Base-by-base conservation (phyloP, 2,329 filamentous ascomycete species). In the Aspergillus sp. region DNA sequence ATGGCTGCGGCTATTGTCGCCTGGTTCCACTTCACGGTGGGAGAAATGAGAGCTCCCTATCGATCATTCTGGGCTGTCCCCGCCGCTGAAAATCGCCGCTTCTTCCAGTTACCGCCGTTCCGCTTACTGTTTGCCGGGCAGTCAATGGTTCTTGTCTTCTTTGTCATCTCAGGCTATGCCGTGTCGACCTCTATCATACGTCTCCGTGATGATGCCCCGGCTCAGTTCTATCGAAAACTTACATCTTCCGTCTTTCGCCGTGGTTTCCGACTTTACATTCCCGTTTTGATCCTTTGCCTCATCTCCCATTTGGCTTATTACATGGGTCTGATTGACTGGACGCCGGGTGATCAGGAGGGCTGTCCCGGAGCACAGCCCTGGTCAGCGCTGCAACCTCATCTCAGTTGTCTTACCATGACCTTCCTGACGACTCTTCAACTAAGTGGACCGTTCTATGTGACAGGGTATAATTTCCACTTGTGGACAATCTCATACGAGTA, bases 91-190 rank as follows among this genome's bases (percentile, higher is more conserved):
- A 67, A 68, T 47, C 57, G 62, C 0, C 66, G 54, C 10, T 52
- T 68, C n/a, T 58, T 67, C 2, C 75, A 78, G 60, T 67, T 78
- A n/a, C 78, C 78, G 1, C 69, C 78, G 3, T 57, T 80, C 21
- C 75, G 77, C 0, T 64, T 80, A 2, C 53, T 73, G 8, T 69
- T 78, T 36, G 71, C 75, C 1, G 77, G 77, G 2, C 70, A 70
- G 5, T 71, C 74, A 1, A 77, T 78, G 41, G 84, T 86, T 0
- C 78, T 82, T 2, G 76, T 78, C 7, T 86, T 86, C 67, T 86
- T 84, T 71, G 80, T 86, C 64, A 82, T 86, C 54, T 86, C 84
- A 0, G 84, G 84, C 60, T 86, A 86, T 62, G 84, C 84, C 6
- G 73, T 86, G 15, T 80, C 83, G 2, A 72, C 80, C 44, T 83